Evolutionary conservation across 179 eudicot genomes (phyloP).

Genomic region (Carnegiea gigantea): DNA sequence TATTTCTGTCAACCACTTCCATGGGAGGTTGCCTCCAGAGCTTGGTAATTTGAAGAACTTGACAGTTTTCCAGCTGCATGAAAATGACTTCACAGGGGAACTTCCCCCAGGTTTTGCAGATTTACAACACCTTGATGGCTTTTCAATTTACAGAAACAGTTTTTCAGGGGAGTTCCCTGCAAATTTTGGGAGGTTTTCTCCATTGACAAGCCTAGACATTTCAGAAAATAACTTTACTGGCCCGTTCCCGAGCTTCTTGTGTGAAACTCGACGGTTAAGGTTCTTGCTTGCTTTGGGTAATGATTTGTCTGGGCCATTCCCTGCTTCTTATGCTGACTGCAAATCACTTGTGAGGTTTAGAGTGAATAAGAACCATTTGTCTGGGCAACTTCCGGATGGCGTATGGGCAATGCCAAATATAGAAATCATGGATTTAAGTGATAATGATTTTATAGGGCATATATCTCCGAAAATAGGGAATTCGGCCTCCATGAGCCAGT

Average conservation of each 20-base stretch:
- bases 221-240: slow-evolving; percentile 84
- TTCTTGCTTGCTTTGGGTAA: slow-evolving; percentile 80
- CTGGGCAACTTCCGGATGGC: slow-evolving; percentile 66
- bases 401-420: slow-evolving; percentile 72
- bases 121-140: slow-evolving; percentile 45
- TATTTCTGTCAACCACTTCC: slow-evolving; percentile 71
- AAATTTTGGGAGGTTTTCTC: slow-evolving; percentile 69
- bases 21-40: slow-evolving; percentile 61
- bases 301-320: slow-evolving; percentile 61
- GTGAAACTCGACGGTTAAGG: slow-evolving; percentile 46
- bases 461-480: slow-evolving; percentile 49
- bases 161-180: slow-evolving; percentile 73
- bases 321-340: slow-evolving; percentile 61
- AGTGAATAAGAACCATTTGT: slow-evolving; percentile 59
- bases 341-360: slow-evolving; percentile 67
- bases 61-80: slow-evolving; percentile 60
- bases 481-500: slow-evolving; percentile 52
- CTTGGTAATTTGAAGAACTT: slow-evolving; percentile 63
- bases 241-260: slow-evolving; percentile 66
- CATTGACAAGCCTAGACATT: slow-evolving; percentile 62
- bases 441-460: slow-evolving; percentile 59
- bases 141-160: slow-evolving; percentile 66
- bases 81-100: slow-evolving; percentile 71
- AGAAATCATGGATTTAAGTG: slow-evolving; percentile 65
- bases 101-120: slow-evolving; percentile 72